Conservation (phyloP, 2,329 filamentous ascomycete species). For the Pseudogymnoascus sp. region DNA sequence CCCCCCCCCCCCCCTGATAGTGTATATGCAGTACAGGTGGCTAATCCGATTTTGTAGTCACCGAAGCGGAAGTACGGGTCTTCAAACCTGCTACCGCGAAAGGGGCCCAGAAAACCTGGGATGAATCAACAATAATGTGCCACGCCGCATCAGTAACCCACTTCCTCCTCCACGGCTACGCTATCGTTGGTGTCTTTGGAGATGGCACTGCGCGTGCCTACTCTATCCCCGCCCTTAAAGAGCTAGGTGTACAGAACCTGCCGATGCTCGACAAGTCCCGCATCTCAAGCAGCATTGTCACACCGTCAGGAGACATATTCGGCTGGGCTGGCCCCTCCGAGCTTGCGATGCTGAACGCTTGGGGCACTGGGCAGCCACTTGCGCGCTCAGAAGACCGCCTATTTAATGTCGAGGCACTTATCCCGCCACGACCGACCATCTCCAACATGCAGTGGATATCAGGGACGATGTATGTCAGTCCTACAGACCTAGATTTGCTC, state of each 20-base stretch:
- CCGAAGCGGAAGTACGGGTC: slow-evolving; percentile 66
- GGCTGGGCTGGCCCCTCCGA: slow-evolving; percentile 87
- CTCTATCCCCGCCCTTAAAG: slow-evolving; percentile 79
- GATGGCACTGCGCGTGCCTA: slow-evolving; percentile 74
- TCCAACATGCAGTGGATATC: slow-evolving; percentile 95
- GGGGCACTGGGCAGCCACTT: slow-evolving; percentile 63
- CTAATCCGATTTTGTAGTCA: slow-evolving; percentile 36
- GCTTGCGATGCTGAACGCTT: slow-evolving; percentile 72
- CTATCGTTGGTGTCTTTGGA: slow-evolving; percentile 76
- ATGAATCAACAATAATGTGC: slow-evolving; percentile 61
- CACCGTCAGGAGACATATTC: slow-evolving; percentile 71
- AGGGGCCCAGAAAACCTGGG: slow-evolving; percentile 87
- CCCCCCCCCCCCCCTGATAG: no score
- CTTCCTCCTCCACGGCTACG: slow-evolving; percentile 66
- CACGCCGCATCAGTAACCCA: slow-evolving; percentile 72
- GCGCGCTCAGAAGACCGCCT: slow-evolving; percentile 63
- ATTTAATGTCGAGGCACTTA: slow-evolving; percentile 65
- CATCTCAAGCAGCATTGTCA: slow-evolving; percentile 62
- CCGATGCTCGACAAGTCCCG: slow-evolving; percentile 66
- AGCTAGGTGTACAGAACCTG: slow-evolving; percentile 63
- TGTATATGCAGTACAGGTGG: neutral
- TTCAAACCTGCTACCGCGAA: slow-evolving; percentile 80
- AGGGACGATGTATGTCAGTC: slow-evolving; percentile 84
- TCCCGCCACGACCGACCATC: slow-evolving; percentile 82
- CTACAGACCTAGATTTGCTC: slow-evolving; percentile 78